phyloP scores from a whole-genome alignment of 495 filamentous ascomycete genomes.

The Lophium mytilinum region DNA sequence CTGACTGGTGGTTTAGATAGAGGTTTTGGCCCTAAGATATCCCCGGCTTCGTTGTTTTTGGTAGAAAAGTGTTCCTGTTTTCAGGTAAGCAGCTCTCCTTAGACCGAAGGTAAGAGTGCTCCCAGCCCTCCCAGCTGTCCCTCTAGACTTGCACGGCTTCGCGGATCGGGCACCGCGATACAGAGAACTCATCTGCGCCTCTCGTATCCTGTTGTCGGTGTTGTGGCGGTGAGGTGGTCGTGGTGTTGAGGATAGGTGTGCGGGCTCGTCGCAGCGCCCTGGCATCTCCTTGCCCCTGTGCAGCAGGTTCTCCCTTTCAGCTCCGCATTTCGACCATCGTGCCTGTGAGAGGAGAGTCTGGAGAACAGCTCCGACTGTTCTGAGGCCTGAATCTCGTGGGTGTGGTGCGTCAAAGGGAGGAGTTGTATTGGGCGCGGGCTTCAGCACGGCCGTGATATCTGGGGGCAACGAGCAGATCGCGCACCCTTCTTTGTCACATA shows the following conservation, averaged over 20 bases:
- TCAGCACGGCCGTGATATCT: neutral
- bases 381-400: neutral
- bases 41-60: constrained; percentile 1
- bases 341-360: no score
- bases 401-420: neutral
- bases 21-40: constrained; percentile 6
- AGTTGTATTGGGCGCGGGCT: neutral
- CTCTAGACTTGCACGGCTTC: no score
- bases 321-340: no score
- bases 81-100: constrained; percentile 14
- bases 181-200: no score
- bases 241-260: no score
- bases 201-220: no score
- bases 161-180: no score
- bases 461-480: neutral
- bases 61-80: constrained; percentile 4
- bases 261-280: no score
- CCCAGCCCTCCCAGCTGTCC: neutral
- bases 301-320: no score
- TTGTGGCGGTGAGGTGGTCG: no score
- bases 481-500: neutral
- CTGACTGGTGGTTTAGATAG: constrained; percentile 9
- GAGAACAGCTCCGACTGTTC: neutral
- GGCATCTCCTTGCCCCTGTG: no score
- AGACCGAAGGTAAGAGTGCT: neutral